Base-by-base conservation (phyloP, 768 basidiomycete genomes). In the Tephrocybe rancida region DNA sequence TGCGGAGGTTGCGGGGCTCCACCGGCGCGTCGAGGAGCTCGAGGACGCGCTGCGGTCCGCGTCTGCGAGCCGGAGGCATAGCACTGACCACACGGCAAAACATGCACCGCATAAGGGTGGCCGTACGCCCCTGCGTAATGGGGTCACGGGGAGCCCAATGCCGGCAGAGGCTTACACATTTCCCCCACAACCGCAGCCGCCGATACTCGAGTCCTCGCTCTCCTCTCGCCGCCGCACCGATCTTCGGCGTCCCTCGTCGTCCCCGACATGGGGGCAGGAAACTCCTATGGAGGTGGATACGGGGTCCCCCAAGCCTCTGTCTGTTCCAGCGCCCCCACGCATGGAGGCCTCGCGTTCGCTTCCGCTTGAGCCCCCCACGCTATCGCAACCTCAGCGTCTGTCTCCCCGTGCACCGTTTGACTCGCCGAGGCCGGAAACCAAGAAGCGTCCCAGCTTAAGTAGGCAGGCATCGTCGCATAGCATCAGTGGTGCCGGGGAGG, bases 11-110 rank as follows among this genome's bases (percentile, higher is more conserved):
- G 64, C 65, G 14, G 72, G 74, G n/a, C 69, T 92, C 52, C 78
- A 80, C 49, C 74, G 83, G 26, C 75, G 86, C 29, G 78, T 92
- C 42, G 85, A 87, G 44, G 88, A 90, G 59, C 72, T 92, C 39
- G 89, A 90, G 64, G 82, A 74, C 13, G 73, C 75, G 1, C 60
- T 79, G 16, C 71, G 72, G 14, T 60, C 59, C 4, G 67, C 67
- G 18, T 64, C 59, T 11, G 56, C 59, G 16, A 67, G 64, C 18
- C 64, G 64, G 10, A 59, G 68, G 11, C 62, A 59, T 13, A 71
- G 66, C 50, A 55, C 63, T 26, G 70, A 71, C 5, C 29, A 30
- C 29, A 30, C 29, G 5, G 29, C 29, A 5, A 37, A 37, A 16
- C 35, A 9, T n/a, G 35, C 35, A 37, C 4, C 35, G 50, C 55